These are phyloP conservation scores for Arabidopsis arenosa DNA, from an alignment of 345 rosid species.

Conservation along the genomic window DNA sequence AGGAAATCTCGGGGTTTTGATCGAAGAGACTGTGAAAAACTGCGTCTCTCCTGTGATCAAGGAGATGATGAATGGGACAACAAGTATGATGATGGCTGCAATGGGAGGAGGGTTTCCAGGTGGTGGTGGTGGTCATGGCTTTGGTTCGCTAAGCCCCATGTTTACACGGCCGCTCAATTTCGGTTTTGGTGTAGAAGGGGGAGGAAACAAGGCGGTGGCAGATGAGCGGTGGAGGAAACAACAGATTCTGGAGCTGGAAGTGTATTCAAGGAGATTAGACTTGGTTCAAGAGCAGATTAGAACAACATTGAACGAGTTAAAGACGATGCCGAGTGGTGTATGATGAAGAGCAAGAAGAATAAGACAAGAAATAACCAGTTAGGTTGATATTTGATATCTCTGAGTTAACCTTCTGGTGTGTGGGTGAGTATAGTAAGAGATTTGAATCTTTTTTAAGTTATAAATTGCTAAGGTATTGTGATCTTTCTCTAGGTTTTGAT, in stretches of 20 bases:
- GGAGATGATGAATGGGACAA: conserved; percentile 54
- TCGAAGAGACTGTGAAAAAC: conserved; percentile 46
- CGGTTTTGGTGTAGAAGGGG: conserved; percentile 50
- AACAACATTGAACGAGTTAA: conserved; percentile 73
- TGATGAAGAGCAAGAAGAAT: conserved; percentile 46
- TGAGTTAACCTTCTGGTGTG: conserved; percentile 41
- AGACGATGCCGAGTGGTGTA: conserved; percentile 46
- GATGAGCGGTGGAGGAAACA: conserved; percentile 97
- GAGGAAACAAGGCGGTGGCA: conserved; percentile 44
- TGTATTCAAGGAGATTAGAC: conserved; percentile 84
- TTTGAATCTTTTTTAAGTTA: conserved; percentile 27
- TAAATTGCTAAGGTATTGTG: conserved; percentile 39
- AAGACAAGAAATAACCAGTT: conserved; percentile 35
- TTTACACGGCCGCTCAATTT: conserved; percentile 36
- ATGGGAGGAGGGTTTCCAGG: conserved; percentile 37
- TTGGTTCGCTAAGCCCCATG: conserved; percentile 40
- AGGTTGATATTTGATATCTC: conserved; percentile 33
- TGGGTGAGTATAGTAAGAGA: conserved; percentile 46
- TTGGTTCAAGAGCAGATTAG: conserved; percentile 92
- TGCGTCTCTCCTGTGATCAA: conserved; percentile 57
- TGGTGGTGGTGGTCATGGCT: conserved; percentile 47
- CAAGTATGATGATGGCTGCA: conserved; percentile 48
- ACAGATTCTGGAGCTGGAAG: conserved; percentile 95
- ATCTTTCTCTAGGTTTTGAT: conserved; percentile 38
- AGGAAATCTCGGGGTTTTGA: conserved; percentile 36